These are phyloP conservation scores for Plasmodium gonderi DNA, from an alignment of 169 alveolate genomes.

Conservation along the genomic window DNA sequence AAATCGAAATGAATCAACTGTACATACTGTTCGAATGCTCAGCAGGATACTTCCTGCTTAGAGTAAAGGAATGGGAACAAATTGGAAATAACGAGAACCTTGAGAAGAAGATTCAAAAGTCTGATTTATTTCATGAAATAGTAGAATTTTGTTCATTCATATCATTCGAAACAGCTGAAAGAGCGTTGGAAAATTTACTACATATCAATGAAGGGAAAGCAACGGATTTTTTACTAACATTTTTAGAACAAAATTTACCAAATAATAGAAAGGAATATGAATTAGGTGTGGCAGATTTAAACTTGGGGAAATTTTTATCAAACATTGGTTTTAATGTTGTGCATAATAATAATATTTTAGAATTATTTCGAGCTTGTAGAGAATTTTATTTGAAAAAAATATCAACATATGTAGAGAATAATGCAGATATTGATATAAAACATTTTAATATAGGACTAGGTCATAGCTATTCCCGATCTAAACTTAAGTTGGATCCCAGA, in stretches of 20 bases:
- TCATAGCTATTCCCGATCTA: conserved; percentile 94
- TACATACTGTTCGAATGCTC: conserved; percentile 93
- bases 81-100: conserved; percentile 88
- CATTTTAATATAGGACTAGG: conserved; percentile 95
- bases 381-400: conserved; percentile 78
- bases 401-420: conserved; percentile 74
- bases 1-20: conserved; percentile 19
- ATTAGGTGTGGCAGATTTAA: conserved; percentile 89
- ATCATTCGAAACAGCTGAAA: conserved; percentile 94
- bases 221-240: conserved; percentile 87
- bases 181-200: conserved; percentile 93
- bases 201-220: conserved; percentile 89
- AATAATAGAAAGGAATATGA: conserved; percentile 85
- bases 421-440: conserved; percentile 85
- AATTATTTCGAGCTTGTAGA: conserved; percentile 93
- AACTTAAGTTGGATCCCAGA: conserved; percentile 95
- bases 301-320: conserved; percentile 84
- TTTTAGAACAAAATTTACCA: conserved; percentile 91
- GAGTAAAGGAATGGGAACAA: conserved; percentile 92
- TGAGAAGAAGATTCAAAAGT: conserved; percentile 87
- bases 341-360: conserved; percentile 85
- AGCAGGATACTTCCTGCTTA: conserved; percentile 94
- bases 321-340: conserved; percentile 86
- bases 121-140: conserved; percentile 90
- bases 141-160: conserved; percentile 92